Evolutionary conservation across 2,329 filamentous ascomycete species (phyloP).

Genomic region (Leptographium wingfieldii): DNA sequence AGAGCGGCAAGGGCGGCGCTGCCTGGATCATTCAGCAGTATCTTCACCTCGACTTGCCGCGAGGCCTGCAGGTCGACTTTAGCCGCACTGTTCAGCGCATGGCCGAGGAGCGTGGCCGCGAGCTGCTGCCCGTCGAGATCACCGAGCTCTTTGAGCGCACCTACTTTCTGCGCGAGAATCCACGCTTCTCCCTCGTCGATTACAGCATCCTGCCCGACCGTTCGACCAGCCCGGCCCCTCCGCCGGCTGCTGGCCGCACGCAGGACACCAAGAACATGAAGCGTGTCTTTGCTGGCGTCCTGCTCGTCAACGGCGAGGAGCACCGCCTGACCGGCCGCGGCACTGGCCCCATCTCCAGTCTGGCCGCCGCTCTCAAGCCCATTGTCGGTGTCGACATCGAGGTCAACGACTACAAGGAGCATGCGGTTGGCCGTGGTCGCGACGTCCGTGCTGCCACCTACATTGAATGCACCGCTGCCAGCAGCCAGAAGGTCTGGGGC

Average conservation of each 20-base stretch:
- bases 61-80: slow-evolving; percentile 85
- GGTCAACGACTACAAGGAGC: slow-evolving; percentile 91
- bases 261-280: slow-evolving; percentile 66
- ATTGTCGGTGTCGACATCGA: slow-evolving; percentile 72
- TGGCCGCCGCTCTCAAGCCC: slow-evolving; percentile 67
- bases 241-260: slow-evolving; percentile 52
- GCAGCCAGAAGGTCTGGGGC: slow-evolving; percentile 68
- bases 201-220: slow-evolving; percentile 85
- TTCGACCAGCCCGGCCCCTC: slow-evolving; percentile 58
- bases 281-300: slow-evolving; percentile 73
- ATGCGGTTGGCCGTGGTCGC: slow-evolving; percentile 70
- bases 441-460: slow-evolving; percentile 91
- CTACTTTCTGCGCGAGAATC: slow-evolving; percentile 74
- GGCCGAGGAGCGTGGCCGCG: slow-evolving; percentile 69
- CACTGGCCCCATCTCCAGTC: slow-evolving; percentile 79
- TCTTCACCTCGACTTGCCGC: slow-evolving; percentile 82
- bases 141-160: slow-evolving; percentile 76
- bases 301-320: slow-evolving; percentile 71
- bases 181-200: slow-evolving; percentile 76
- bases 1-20: slow-evolving; percentile 86
- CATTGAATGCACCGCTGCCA: slow-evolving; percentile 69
- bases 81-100: slow-evolving; percentile 72
- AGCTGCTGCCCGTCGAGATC: slow-evolving; percentile 76
- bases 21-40: slow-evolving; percentile 89
- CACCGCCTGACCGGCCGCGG: slow-evolving; percentile 67